These are phyloP conservation scores for Chlorophyllum brunneum DNA, from an alignment of 768 basidiomycete genomes.

Conservation along the genomic window DNA sequence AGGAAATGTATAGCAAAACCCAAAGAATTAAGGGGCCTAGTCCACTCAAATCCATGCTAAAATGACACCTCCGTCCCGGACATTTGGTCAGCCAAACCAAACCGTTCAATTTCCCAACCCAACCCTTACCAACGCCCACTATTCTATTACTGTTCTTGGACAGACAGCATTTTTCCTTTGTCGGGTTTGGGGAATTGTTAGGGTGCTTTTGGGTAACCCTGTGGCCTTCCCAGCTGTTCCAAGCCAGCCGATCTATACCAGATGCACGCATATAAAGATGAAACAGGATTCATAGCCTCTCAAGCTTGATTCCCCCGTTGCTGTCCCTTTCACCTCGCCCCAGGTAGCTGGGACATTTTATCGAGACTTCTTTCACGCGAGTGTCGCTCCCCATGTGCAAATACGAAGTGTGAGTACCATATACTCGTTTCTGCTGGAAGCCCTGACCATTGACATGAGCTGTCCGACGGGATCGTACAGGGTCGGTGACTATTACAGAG, in stretches of 20 bases:
- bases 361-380: neutral
- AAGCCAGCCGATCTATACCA: constrained; percentile 9
- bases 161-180: constrained; percentile 7
- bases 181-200: constrained; percentile 4
- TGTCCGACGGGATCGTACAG: constrained; percentile 20
- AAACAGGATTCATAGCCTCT: constrained; percentile 3
- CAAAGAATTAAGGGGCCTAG: constrained; percentile 2
- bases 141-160: constrained; percentile 9
- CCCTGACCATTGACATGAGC: neutral
- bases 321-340: neutral
- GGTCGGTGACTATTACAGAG: constrained; percentile 46
- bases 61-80: constrained; percentile 1
- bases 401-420: constrained; percentile 29
- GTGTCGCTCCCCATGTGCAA: constrained; percentile 25
- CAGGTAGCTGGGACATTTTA: neutral
- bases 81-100: constrained; percentile 6
- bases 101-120: constrained; percentile 1
- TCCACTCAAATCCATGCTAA: neutral
- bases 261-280: constrained; percentile 9
- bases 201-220: constrained; percentile 5
- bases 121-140: constrained; percentile 1
- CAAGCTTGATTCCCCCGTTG: neutral
- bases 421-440: neutral
- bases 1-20: no score
- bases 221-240: constrained; percentile 8